A percentile compares a stretch with the other conserved stretches of the same genome.
These are phyloP conservation scores for Collybia sp. DNA, from an alignment of 768 basidiomycete species.

Conservation along the genomic window DNA sequence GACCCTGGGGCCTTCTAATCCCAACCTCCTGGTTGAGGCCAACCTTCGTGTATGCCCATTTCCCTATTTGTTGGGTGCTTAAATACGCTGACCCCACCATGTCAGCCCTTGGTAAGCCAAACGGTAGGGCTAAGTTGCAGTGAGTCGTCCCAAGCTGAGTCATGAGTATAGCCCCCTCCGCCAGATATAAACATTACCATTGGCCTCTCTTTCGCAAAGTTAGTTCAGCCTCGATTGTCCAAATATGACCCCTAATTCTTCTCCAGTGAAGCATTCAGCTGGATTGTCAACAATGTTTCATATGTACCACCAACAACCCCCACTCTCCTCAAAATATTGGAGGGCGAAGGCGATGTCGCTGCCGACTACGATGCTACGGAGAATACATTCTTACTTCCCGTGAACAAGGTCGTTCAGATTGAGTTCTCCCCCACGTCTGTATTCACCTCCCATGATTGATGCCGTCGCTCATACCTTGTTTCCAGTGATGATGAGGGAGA, in stretches of 20 bases:
- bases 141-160: too few relatives aligned
- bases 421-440: conserved; percentile 24
- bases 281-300: conserved; percentile 28
- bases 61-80: too few relatives aligned
- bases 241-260: neutral
- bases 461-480: neutral
- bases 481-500: conserved; percentile 12
- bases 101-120: too few relatives aligned
- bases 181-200: neutral
- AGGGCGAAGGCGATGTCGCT: conserved; percentile 20
- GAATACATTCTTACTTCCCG: conserved; percentile 34
- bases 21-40: too few relatives aligned
- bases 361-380: conserved; percentile 27
- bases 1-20: too few relatives aligned
- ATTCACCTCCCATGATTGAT: neutral
- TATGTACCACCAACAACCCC: conserved; percentile 23
- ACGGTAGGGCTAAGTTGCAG: too few relatives aligned
- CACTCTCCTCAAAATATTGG: conserved; percentile 28
- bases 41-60: too few relatives aligned
- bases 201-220: conserved; percentile 15
- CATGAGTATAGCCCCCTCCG: too few relatives aligned
- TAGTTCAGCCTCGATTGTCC: neutral
- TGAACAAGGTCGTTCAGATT: conserved; percentile 33
- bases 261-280: conserved; percentile 13
- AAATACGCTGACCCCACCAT: too few relatives aligned